A percentile compares a stretch with the other conserved stretches of the same genome.
phyloP scores from a whole-genome alignment of 2,329 filamentous ascomycete genomes.

The Tolypocladium endophyticum region DNA sequence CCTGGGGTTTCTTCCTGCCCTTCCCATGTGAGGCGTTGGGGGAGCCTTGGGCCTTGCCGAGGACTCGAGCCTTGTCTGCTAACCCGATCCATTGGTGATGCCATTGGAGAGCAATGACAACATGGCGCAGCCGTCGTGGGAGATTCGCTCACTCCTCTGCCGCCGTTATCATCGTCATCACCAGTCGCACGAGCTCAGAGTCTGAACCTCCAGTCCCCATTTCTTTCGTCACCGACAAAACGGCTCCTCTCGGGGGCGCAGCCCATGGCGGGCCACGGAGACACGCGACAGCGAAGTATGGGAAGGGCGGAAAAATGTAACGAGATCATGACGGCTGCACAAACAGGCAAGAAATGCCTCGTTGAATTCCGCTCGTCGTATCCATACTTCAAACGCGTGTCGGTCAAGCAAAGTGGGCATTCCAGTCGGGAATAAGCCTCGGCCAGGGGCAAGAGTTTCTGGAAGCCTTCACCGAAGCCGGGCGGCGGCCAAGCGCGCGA shows the following conservation, averaged over 20 bases:
- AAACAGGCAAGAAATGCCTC: background rate
- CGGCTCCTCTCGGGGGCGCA: background rate
- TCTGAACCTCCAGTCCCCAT: background rate
- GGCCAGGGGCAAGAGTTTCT: background rate
- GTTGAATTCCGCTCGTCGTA: background rate
- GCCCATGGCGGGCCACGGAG: background rate
- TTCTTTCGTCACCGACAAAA: background rate
- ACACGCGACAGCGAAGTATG: background rate
- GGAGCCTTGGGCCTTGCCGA: background rate
- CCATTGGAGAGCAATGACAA: background rate
- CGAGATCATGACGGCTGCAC: background rate
- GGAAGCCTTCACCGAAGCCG: conserved; percentile 1
- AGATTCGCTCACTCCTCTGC: background rate
- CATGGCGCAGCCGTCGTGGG: background rate
- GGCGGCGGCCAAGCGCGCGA: background rate
- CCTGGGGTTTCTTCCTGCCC: background rate
- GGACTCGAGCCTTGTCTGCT: background rate
- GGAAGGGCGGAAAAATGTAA: background rate
- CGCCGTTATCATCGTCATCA: background rate
- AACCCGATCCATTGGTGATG: background rate
- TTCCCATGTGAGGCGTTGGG: background rate
- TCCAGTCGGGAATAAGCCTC: background rate
- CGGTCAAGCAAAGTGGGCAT: background rate
- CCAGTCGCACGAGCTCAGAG: background rate
- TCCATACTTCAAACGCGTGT: background rate